A percentile compares a stretch with the other conserved stretches of the same genome.
phyloP scores from a whole-genome alignment of 2,329 filamentous ascomycete genomes.

The Epichloe festucae region DNA sequence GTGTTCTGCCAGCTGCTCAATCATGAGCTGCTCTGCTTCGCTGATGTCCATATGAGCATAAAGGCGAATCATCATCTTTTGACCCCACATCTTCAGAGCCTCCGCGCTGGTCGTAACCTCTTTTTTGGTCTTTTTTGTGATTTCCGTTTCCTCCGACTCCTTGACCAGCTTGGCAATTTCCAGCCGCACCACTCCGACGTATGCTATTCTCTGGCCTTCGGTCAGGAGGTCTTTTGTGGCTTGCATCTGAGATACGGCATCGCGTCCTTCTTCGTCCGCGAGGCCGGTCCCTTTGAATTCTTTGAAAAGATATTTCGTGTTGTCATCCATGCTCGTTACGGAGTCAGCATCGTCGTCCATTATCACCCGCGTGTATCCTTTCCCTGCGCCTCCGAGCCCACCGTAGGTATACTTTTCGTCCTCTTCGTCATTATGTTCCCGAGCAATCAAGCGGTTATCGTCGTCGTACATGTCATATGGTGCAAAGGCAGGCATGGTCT shows the following conservation, averaged over 20 bases:
- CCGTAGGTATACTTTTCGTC: slow-evolving; percentile 56
- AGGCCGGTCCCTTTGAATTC: slow-evolving; percentile 46
- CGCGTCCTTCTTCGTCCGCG: slow-evolving; percentile 60
- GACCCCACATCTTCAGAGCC: slow-evolving; percentile 85
- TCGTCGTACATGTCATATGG: slow-evolving; percentile 95
- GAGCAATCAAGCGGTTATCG: slow-evolving; percentile 74
- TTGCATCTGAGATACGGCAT: slow-evolving; percentile 81
- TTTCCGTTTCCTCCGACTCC: slow-evolving; percentile 49
- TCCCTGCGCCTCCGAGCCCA: slow-evolving; percentile 76
- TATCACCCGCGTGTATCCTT: slow-evolving; percentile 89
- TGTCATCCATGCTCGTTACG: slow-evolving; percentile 91
- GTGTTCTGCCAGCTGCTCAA: slow-evolving; percentile 88
- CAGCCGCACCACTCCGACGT: slow-evolving; percentile 79
- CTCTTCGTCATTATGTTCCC: slow-evolving; percentile 62
- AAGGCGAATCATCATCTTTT: slow-evolving; percentile 89
- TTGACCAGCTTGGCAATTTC: slow-evolving; percentile 67
- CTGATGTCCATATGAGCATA: slow-evolving; percentile 97
- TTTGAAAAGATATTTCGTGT: slow-evolving; percentile 91
- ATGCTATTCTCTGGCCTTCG: slow-evolving; percentile 89
- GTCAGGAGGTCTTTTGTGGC: slow-evolving; percentile 92
- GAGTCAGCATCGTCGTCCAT: slow-evolving; percentile 91
- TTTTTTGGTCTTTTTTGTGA: slow-evolving; percentile 58
- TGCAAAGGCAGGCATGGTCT: slow-evolving; percentile 86
- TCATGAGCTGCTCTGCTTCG: slow-evolving; percentile 88
- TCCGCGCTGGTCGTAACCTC: slow-evolving; percentile 56